Percentiles rank a stretch among this genome's conserved stretches.
phyloP scores from a whole-genome alignment of 2,329 filamentous ascomycete genomes.

The Dendrostoma leiphaemia region DNA sequence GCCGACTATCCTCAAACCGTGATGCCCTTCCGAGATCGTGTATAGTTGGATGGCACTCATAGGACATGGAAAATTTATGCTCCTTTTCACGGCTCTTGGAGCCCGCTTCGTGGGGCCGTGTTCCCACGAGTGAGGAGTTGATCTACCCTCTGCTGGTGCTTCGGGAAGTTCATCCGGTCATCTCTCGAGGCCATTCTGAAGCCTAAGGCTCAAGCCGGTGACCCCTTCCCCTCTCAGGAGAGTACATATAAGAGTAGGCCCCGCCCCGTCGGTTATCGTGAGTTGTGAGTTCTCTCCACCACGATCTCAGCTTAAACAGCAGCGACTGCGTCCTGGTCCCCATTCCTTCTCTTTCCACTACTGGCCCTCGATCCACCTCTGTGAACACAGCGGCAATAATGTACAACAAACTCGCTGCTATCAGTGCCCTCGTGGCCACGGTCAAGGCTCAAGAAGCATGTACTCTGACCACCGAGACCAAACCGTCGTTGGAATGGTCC shows the following conservation, averaged over 20 bases:
- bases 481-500: conserved; percentile 53
- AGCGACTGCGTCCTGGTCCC: neutral
- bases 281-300: neutral
- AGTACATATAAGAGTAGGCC: neutral
- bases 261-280: no score
- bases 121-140: neutral
- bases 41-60: neutral
- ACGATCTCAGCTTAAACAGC: neutral
- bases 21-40: no score
- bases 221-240: neutral
- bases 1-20: neutral
- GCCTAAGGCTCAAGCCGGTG: neutral
- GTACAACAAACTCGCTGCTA: conserved; percentile 2
- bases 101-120: conserved; percentile 5
- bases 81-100: neutral
- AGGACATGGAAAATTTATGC: neutral
- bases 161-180: neutral
- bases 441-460: conserved; percentile 29
- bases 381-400: neutral
- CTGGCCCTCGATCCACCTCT: neutral
- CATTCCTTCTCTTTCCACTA: neutral
- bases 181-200: neutral
- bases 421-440: conserved; percentile 4
- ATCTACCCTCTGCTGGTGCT: neutral
- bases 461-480: conserved; percentile 43